These are phyloP conservation scores for Phyllachora maydis DNA, from an alignment of 2,329 filamentous ascomycete species.

Conservation along the genomic window DNA sequence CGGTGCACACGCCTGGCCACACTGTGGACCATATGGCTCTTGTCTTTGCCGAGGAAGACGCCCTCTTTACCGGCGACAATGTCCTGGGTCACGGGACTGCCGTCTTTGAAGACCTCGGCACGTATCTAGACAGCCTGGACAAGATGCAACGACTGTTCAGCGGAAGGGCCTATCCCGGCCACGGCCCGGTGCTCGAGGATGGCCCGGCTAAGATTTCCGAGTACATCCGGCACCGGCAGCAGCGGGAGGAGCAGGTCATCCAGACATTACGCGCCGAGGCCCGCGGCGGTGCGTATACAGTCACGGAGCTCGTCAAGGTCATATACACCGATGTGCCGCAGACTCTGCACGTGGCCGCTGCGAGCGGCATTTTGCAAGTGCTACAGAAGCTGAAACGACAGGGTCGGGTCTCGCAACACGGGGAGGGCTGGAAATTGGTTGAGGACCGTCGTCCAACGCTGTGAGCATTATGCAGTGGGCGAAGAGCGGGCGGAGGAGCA, in stretches of 20 bases:
- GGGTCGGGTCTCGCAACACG: conserved; percentile 49
- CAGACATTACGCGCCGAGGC: conserved; percentile 31
- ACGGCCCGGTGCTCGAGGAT: conserved; percentile 60
- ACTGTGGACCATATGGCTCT: conserved; percentile 49
- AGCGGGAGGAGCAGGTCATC: conserved; percentile 62
- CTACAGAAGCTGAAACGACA: conserved; percentile 60
- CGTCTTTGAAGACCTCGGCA: conserved; percentile 46
- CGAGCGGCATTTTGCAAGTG: conserved; percentile 57
- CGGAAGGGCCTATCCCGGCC: conserved; percentile 67
- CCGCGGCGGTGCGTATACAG: conserved; percentile 31
- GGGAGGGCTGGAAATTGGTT: too few species aligned
- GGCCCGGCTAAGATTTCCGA: conserved; percentile 53
- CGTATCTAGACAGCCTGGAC: conserved; percentile 39
- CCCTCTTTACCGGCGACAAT: conserved; percentile 57
- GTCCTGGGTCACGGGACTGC: conserved; percentile 54
- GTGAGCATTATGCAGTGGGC: too few species aligned
- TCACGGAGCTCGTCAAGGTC: conserved; percentile 68
- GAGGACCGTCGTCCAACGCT: too few species aligned
- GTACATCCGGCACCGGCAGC: conserved; percentile 64
- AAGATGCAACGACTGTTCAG: conserved; percentile 38
- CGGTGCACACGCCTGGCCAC: conserved; percentile 48
- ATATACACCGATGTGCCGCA: conserved; percentile 70
- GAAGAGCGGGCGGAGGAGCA: too few species aligned
- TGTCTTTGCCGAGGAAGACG: conserved; percentile 39
- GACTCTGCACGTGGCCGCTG: conserved; percentile 54